Base-by-base conservation (phyloP, 1,139 yeast species). In the Kodamaea alishanica region DNA sequence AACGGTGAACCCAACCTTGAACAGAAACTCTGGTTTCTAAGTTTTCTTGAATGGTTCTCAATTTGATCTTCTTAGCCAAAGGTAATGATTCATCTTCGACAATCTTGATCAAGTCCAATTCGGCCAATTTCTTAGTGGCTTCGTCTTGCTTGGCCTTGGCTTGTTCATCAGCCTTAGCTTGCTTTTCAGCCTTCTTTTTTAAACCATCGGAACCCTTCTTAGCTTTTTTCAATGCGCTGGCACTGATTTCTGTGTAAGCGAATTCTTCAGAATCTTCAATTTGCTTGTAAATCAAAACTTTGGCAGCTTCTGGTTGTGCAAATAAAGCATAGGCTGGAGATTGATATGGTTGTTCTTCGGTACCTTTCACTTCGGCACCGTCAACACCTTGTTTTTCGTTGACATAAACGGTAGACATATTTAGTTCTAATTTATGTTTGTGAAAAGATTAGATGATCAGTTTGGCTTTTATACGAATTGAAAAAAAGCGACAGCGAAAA, bases 1-100 rank as follows among this genome's bases (percentile, higher is more conserved):
- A 74, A 63, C 98, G 85, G 66, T 94, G 99, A 46, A 94, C 75
- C 99, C 99, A 94, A 46, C 98, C 99, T 50, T 80, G 81, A 32
- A 90, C 83, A 44, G 72, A 61, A 41, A 89, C 88, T 61, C 98
- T 80, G 45, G 70, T 51, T 37, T 75, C 84, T 32, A 84, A 65
- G 58, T 67, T 58, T 3, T 69, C 73, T 42, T 73, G 73, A 32
- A 84, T 63, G 6, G 70, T 52, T 47, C 72, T 65, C 55, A 92
- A 76, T 67, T 88, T 90, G 61, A 80, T 76, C 55, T 70, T 78
- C 47, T 65, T 61, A 37, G 97, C 94, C 28, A 55, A 57, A 42
- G 96, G 92, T 51, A 88, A 75, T 9, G 85, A 72, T 34, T 67
- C 52, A 58, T 92, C 97, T 61, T 87, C 86, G 45, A 59, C 75